Conservation (phyloP, 2,329 filamentous ascomycete genomes). For the Aspergillus costaricaensis region DNA sequence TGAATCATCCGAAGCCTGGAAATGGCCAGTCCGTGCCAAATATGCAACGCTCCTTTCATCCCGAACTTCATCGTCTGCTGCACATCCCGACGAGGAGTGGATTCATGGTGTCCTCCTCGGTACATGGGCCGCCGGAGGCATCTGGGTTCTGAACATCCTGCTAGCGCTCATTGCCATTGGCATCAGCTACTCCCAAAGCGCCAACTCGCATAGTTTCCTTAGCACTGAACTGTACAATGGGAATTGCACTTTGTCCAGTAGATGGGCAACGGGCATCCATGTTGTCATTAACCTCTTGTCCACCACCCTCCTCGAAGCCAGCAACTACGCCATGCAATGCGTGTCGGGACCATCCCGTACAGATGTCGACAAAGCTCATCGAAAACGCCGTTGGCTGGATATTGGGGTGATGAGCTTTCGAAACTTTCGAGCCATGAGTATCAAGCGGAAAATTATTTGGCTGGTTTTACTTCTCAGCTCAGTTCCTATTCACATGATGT, state of each 20-base stretch:
- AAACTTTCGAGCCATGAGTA: conserved; percentile 35
- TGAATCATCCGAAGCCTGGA: no score
- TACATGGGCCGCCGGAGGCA: not conserved
- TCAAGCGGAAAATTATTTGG: conserved; percentile 24
- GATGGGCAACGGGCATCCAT: conserved; percentile 37
- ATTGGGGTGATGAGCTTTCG: conserved; percentile 44
- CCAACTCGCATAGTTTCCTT: not conserved
- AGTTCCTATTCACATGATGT: conserved; percentile 19
- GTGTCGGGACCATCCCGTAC: conserved; percentile 52
- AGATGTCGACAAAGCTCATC: conserved; percentile 54
- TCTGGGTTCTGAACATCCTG: conserved; percentile 13
- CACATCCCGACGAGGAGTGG: conserved; percentile 10
- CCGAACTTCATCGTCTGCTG: no score
- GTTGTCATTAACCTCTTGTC: conserved; percentile 52
- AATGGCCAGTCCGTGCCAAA: no score
- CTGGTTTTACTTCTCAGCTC: conserved; percentile 16
- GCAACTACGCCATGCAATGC: conserved; percentile 57
- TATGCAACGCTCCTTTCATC: no score
- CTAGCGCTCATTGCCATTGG: conserved; percentile 13
- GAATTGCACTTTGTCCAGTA: conserved; percentile 8
- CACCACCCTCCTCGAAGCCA: conserved; percentile 49
- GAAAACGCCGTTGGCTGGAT: conserved; percentile 43
- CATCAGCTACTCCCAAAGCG: conserved; percentile 4
- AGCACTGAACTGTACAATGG: conserved; percentile 14
- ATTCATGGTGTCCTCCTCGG: conserved; percentile 12